A percentile compares a stretch with the other conserved stretches of the same genome.
Evolutionary conservation across 2,329 filamentous ascomycete species (phyloP).

Genomic region (Emmonsiellopsis sp.): DNA sequence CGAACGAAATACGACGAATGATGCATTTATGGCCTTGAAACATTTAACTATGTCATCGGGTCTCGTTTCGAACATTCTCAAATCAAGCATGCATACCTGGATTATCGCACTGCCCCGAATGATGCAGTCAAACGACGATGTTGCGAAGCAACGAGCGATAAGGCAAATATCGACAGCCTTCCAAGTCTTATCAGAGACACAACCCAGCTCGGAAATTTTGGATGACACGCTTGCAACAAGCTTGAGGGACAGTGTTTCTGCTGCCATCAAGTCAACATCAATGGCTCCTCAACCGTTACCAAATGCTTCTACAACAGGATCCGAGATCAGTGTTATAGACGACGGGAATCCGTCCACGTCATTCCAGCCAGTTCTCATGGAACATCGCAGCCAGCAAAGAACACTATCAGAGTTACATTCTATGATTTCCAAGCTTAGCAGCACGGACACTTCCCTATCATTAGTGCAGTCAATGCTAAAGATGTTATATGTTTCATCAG

Average conservation of each 20-base stretch:
- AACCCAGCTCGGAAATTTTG: constrained; percentile 56
- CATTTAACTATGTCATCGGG: constrained; percentile 55
- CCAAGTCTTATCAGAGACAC: constrained; percentile 53
- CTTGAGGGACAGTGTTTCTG: constrained; percentile 62
- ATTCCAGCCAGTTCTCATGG: constrained; percentile 55
- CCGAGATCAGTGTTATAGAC: constrained; percentile 21
- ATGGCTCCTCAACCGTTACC: constrained; percentile 21
- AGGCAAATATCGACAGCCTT: constrained; percentile 68
- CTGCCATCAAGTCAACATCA: constrained; percentile 32
- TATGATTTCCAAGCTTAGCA: constrained; percentile 47
- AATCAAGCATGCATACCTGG: constrained; percentile 69
- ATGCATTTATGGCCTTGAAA: constrained; percentile 38
- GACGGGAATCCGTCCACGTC: constrained; percentile 15
- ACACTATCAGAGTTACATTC: constrained; percentile 54
- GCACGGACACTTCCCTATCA: constrained; percentile 32
- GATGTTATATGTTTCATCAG: constrained; percentile 48
- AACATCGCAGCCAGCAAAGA: constrained; percentile 55
- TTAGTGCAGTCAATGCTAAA: constrained; percentile 59
- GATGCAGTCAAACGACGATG: constrained; percentile 77
- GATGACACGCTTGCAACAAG: constrained; percentile 58
- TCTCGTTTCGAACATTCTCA: constrained; percentile 52
- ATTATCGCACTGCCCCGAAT: constrained; percentile 67
- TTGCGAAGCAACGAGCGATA: constrained; percentile 61
- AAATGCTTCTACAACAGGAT: constrained; percentile 10
- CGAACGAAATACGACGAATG: constrained; percentile 29